Evolutionary conservation across 1,139 yeast species (phyloP).

Genomic region (Taiozyma sp.): DNA sequence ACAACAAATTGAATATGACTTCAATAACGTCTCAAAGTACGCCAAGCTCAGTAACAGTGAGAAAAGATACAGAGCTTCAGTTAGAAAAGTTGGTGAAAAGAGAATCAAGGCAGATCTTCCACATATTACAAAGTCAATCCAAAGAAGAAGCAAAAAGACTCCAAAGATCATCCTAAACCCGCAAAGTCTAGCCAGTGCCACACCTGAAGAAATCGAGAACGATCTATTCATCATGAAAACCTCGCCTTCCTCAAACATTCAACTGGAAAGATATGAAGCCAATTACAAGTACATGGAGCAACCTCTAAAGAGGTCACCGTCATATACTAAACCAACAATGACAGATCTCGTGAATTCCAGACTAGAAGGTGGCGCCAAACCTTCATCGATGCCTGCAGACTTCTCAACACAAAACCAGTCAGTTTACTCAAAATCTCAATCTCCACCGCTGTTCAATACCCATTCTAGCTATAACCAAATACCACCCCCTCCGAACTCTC

Average conservation of each 20-base stretch:
- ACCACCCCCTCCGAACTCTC: slow-evolving; percentile 1
- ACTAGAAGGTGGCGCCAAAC: slow-evolving; percentile 12
- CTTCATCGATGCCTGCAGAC: background rate
- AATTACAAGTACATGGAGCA: slow-evolving; percentile 17
- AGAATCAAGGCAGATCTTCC: slow-evolving; percentile 3
- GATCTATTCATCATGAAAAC: slow-evolving; percentile 15
- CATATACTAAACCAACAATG: slow-evolving; percentile 16
- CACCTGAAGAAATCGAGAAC: slow-evolving; percentile 14
- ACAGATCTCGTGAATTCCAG: slow-evolving; percentile 22
- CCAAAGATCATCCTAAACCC: background rate
- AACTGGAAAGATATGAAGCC: slow-evolving; percentile 15
- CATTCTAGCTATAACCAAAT: slow-evolving; percentile 1
- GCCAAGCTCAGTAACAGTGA: slow-evolving; percentile 8
- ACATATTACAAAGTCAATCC: slow-evolving; percentile 6
- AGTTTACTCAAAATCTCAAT: background rate
- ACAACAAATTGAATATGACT: slow-evolving; percentile 23
- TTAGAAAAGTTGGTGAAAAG: slow-evolving; percentile 16
- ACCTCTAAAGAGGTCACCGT: slow-evolving; percentile 8
- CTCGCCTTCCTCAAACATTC: slow-evolving; percentile 3
- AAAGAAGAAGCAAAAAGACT: slow-evolving; percentile 1
- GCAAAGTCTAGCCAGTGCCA: slow-evolving; percentile 2
- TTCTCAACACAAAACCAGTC: background rate
- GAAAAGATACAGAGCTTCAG: slow-evolving; percentile 11
- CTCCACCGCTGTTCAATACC: background rate
- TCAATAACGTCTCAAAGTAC: slow-evolving; percentile 11